Evolutionary conservation across 2,329 filamentous ascomycete genomes (phyloP), one percentile per base, ranked within the genome.

Genomic region (Conoideocrella luteorostrata): DNA sequence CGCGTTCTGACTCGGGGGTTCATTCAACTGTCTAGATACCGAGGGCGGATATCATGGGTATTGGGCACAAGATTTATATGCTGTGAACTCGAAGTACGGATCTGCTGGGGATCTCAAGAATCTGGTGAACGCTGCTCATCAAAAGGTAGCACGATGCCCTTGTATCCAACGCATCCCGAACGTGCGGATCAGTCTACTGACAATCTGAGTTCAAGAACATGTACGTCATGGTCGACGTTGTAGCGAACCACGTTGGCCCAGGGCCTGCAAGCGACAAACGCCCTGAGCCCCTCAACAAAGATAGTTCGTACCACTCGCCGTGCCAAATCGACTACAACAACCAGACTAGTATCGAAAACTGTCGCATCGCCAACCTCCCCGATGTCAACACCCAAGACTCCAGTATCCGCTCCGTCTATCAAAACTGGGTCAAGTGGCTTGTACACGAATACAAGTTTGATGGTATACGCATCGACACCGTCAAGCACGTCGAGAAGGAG

Each of bases 381-480:
- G 82, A 86, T 50, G 58, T 86, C 11, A 65, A 77, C 44, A 86
- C 82, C 1, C 69, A 74, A 33, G 64, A 68, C 23, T 42, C 62
- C 0, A 58, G 60, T 1, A 73, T 85, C 9, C 67, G 70, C 21
- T 56, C 57, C 13, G 62, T 75, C 3, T 77, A 75, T 56, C 65
- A 77, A 43, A 59, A 65, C n/a, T 86, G 82, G 83, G 68, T 86
- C 51, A 58, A 56, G 15, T 64, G 65, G 33, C 64, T 85, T 1
- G 73, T 85, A 2, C 57, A 67, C 3, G 75, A 79, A 49, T 86
- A 83, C 55, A 68, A 66, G 15, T 79, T 84, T 65, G 78, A 80
- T 55, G 77, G 78, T 3, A 63, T 80, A 10, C 74, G 78, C 26
- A 74, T 82, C 51, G 78, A 82, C 49, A 80, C 75, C 0, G 77